Percentiles rank a stretch among this genome's conserved stretches.
These are phyloP conservation scores for Yarrowia osloensis DNA, from an alignment of 805 yeast species.

Conservation along the genomic window DNA sequence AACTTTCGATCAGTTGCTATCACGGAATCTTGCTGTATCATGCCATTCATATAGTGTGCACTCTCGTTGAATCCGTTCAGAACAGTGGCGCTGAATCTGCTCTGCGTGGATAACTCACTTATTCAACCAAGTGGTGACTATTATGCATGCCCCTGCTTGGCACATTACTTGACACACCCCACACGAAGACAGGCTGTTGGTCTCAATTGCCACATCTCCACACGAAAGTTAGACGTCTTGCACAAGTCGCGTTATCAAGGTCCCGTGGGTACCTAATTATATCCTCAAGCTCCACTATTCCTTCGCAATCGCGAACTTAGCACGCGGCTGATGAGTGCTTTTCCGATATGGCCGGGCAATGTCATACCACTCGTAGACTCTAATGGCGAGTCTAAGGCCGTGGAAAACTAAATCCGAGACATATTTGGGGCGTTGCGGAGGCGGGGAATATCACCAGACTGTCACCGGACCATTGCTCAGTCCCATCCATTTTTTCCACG, in stretches of 20 bases:
- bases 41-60: not conserved
- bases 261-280: conserved; percentile 13
- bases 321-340: conserved; percentile 22
- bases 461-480: not conserved
- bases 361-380: not conserved
- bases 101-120: too few species aligned
- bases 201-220: not conserved
- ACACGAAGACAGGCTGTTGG: not conserved
- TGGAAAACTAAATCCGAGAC: not conserved
- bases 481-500: not conserved
- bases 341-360: not conserved
- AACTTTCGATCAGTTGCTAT: not conserved
- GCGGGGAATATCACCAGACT: too few species aligned
- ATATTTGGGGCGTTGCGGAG: not conserved
- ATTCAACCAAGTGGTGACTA: too few species aligned
- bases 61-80: too few species aligned
- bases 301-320: not conserved
- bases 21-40: not conserved
- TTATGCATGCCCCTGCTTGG: not conserved
- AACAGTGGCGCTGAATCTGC: too few species aligned
- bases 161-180: not conserved
- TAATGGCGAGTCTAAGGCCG: not conserved
- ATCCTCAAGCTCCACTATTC: not conserved
- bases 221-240: not conserved
- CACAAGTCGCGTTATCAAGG: not conserved